phyloP scores from a whole-genome alignment of 2,329 filamentous ascomycete genomes.

The Colletotrichum sojae region DNA sequence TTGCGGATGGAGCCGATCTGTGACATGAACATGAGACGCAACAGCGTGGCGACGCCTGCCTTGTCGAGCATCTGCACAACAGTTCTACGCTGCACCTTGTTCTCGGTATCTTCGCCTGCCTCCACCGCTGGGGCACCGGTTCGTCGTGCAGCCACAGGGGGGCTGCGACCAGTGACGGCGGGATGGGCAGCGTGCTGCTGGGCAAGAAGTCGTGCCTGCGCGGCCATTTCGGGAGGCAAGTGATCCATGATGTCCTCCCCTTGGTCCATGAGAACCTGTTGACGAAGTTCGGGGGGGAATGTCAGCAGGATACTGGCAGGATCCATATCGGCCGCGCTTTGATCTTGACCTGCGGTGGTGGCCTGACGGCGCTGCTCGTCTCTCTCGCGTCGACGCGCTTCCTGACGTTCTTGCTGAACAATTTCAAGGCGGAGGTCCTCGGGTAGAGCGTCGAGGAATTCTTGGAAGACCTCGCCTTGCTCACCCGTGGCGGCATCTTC shows the following conservation, averaged over 20 bases:
- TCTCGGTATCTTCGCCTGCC: conserved; percentile 61
- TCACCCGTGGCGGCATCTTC: conserved; percentile 78
- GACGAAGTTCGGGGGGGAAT: conserved; percentile 85
- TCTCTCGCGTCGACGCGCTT: conserved; percentile 88
- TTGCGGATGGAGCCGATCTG: conserved; percentile 89
- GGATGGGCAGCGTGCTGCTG: conserved; percentile 50
- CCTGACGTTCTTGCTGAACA: conserved; percentile 89
- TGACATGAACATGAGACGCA: conserved; percentile 98
- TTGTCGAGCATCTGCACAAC: conserved; percentile 98
- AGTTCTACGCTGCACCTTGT: conserved; percentile 81
- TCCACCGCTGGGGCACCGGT: conserved; percentile 38
- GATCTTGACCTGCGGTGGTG: conserved; percentile 67
- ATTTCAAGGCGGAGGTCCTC: conserved; percentile 92
- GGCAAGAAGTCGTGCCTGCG: conserved; percentile 76
- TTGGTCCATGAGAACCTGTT: conserved; percentile 91
- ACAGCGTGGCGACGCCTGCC: conserved; percentile 91
- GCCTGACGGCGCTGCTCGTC: conserved; percentile 82
- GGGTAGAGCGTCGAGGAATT: conserved; percentile 94
- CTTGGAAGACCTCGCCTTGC: conserved; percentile 87
- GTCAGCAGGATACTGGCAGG: conserved; percentile 92
- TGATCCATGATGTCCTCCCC: conserved; percentile 89
- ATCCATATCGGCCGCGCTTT: conserved; percentile 82
- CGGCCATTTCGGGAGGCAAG: conserved; percentile 87
- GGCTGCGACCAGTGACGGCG: conserved; percentile 49
- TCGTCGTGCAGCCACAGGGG: conserved; percentile 45